Evolutionary conservation across 106 monocot species (phyloP).

Genomic region (Ottelia alismoides): DNA sequence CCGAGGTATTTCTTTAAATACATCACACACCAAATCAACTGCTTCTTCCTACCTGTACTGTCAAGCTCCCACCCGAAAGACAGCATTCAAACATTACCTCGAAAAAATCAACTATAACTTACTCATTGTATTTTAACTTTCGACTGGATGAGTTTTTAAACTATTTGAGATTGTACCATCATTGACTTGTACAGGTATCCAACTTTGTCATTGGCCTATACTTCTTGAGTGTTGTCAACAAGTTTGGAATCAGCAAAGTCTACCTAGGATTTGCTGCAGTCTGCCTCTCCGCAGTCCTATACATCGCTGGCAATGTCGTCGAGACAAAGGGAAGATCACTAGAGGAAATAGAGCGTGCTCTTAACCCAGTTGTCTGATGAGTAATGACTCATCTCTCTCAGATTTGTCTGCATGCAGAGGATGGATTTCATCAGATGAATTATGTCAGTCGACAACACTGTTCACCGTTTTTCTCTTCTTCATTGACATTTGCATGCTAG

Average conservation of each 20-base stretch:
- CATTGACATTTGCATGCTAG: no score
- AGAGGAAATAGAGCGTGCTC: conserved; percentile 77
- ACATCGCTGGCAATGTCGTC: conserved; percentile 68
- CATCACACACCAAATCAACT: no score
- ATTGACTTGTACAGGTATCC: conserved; percentile 64
- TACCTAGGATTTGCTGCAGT: conserved; percentile 83
- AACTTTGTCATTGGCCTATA: conserved; percentile 94
- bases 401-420: no score
- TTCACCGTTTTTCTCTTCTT: no score
- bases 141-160: no score
- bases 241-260: conserved; percentile 77
- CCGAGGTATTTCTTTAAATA: no score
- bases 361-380: conserved; percentile 16
- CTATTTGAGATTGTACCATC: no score
- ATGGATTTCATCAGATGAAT: no score
- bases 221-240: conserved; percentile 89
- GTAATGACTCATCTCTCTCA: no score
- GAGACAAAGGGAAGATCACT: conserved; percentile 93
- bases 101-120: background rate
- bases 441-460: no score
- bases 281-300: conserved; percentile 64
- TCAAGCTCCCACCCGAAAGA: background rate
- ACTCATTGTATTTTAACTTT: no score
- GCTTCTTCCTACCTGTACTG: no score
- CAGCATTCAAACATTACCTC: background rate